A percentile compares a stretch with the other conserved stretches of the same genome.
phyloP scores from a whole-genome alignment of 176 grass and related monocot species.

The Rhynchospora tenuis region DNA sequence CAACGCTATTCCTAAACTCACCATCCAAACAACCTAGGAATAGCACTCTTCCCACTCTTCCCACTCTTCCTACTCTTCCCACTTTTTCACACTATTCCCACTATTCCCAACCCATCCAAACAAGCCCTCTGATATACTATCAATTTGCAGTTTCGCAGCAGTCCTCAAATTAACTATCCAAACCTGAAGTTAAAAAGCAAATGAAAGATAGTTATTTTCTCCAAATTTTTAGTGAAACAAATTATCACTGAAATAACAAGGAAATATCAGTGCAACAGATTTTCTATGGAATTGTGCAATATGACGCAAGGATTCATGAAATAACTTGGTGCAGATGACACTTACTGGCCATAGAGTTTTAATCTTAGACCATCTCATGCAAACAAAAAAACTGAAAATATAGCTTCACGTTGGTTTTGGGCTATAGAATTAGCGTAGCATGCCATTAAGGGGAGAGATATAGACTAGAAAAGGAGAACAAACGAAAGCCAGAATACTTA shows the following conservation, averaged over 20 bases:
- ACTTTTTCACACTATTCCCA: no score
- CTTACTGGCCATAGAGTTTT: not conserved
- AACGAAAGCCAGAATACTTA: conserved; percentile 21
- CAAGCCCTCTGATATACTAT: not conserved
- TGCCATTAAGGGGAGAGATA: not conserved
- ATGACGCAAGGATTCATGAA: not conserved
- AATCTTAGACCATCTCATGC: not conserved
- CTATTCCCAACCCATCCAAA: no score
- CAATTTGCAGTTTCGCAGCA: not conserved
- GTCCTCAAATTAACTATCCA: not conserved
- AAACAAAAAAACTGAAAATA: not conserved
- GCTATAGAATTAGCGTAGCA: not conserved
- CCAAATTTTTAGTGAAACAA: not conserved
- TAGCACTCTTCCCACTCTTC: no score
- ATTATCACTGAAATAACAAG: not conserved
- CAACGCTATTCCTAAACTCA: no score
- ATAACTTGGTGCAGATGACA: not conserved
- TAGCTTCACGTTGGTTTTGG: not conserved
- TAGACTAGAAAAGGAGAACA: not conserved
- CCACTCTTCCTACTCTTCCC: no score
- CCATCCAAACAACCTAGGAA: no score
- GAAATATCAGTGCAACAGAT: not conserved
- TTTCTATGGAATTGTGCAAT: not conserved
- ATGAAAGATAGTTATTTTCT: not conserved
- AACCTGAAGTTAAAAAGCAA: not conserved